Conservation (phyloP, 2,329 filamentous ascomycete genomes). For the Botryosphaeria dothidea region DNA sequence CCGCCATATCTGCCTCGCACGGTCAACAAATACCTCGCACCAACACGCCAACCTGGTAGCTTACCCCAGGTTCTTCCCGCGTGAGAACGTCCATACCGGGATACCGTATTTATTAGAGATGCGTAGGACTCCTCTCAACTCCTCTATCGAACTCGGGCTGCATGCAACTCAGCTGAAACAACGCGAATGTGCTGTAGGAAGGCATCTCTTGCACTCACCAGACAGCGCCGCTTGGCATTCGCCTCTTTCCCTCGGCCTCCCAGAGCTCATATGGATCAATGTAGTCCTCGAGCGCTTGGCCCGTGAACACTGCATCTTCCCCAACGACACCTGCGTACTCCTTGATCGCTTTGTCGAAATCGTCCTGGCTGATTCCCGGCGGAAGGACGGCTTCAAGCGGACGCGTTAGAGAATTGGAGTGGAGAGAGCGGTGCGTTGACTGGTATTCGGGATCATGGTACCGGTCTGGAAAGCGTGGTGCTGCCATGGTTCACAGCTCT, state of each 20-base stretch:
- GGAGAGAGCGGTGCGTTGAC: conserved; percentile 43
- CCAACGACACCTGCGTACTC: conserved; percentile 39
- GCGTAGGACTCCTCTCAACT: conserved; percentile 31
- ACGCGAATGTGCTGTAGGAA: too few relatives aligned
- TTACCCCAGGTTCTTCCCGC: conserved; percentile 52
- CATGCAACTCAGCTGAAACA: not conserved
- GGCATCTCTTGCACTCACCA: conserved; percentile 29
- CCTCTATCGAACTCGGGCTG: conserved; percentile 17
- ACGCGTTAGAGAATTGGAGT: conserved; percentile 41
- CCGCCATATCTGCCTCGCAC: conserved; percentile 36
- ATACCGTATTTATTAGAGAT: conserved; percentile 37
- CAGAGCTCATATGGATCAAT: conserved; percentile 51
- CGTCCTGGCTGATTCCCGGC: conserved; percentile 39
- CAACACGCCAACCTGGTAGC: not conserved
- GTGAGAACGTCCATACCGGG: conserved; percentile 36
- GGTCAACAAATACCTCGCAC: too few relatives aligned
- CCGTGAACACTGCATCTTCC: conserved; percentile 41
- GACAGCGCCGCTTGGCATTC: conserved; percentile 47
- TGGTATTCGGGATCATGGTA: conserved; percentile 47
- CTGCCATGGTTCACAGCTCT: not conserved
- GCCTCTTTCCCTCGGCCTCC: conserved; percentile 41
- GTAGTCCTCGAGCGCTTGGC: conserved; percentile 45
- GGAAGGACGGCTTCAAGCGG: conserved; percentile 43
- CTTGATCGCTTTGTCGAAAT: conserved; percentile 41
- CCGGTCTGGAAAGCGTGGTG: conserved; percentile 3